Percentiles rank a stretch among this genome's conserved stretches.
Evolutionary conservation across 2,329 filamentous ascomycete genomes (phyloP).

Genomic region (Pestalotiopsis sp.): DNA sequence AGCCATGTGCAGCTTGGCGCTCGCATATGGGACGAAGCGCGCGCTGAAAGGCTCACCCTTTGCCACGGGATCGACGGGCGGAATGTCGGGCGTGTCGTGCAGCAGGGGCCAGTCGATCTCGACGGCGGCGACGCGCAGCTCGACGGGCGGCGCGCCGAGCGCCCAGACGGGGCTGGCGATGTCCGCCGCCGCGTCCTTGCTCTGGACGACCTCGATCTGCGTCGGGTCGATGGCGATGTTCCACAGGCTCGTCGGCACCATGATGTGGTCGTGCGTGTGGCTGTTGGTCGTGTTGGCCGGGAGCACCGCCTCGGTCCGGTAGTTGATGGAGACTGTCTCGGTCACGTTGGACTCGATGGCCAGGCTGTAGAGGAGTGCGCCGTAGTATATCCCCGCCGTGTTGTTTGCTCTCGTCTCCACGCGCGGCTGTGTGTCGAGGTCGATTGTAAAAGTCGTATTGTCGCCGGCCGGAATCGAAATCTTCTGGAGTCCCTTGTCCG

Average conservation of each 20-base stretch:
- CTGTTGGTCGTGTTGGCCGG: conserved; percentile 23
- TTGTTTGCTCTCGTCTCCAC: conserved; percentile 30
- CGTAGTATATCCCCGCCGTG: conserved; percentile 32
- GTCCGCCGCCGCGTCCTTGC: conserved; percentile 9
- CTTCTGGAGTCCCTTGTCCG: conserved; percentile 23
- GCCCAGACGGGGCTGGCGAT: conserved; percentile 31
- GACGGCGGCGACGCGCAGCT: conserved; percentile 31
- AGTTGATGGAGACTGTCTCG: conserved; percentile 20
- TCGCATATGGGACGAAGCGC: conserved; percentile 32
- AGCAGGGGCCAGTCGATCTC: conserved; percentile 33
- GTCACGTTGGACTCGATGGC: conserved; percentile 27
- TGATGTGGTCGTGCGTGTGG: conserved; percentile 29
- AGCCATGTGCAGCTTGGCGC: conserved; percentile 35
- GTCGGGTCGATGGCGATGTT: conserved; percentile 34
- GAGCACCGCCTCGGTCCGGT: conserved; percentile 16
- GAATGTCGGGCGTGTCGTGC: conserved; percentile 26
- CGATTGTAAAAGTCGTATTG: conserved; percentile 22
- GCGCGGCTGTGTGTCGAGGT: conserved; percentile 25
- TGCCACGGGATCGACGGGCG: conserved; percentile 19
- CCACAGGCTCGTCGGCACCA: conserved; percentile 28
- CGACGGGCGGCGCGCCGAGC: conserved; percentile 28
- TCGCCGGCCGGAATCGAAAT: conserved; percentile 22
- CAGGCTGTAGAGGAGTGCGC: conserved; percentile 31
- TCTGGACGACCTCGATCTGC: conserved; percentile 26
- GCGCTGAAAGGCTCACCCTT: conserved; percentile 28